Percentiles rank a stretch among this genome's conserved stretches.
phyloP scores from a whole-genome alignment of 2,329 filamentous ascomycete genomes.

The Amesomyces nigricolor region DNA sequence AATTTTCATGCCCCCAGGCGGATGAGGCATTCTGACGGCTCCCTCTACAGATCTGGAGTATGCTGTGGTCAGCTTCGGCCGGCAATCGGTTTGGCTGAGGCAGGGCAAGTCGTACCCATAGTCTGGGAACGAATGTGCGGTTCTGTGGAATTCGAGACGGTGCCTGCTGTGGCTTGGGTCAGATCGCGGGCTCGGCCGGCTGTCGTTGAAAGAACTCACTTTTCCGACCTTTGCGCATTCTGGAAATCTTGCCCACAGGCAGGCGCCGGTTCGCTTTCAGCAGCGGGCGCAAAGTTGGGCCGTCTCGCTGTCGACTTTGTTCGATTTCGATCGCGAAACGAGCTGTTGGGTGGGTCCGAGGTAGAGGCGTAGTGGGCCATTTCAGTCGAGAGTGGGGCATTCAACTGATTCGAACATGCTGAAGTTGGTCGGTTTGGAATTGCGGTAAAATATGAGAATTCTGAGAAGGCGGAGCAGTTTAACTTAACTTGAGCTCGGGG shows the following conservation, averaged over 20 bases:
- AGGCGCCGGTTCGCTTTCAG: not conserved
- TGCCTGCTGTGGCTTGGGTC: conserved; percentile 5
- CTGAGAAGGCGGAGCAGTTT: too few relatives aligned
- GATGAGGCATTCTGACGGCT: conserved; percentile 16
- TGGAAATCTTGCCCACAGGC: conserved; percentile 6
- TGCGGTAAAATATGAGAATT: too few relatives aligned
- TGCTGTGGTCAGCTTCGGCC: conserved; percentile 5
- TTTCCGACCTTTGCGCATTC: conserved; percentile 20
- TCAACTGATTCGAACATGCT: not conserved
- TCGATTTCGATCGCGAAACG: conserved; percentile 4
- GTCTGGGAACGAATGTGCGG: conserved; percentile 23
- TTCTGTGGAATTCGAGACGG: conserved; percentile 19
- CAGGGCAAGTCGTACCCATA: conserved; percentile 22
- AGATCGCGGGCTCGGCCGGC: not conserved
- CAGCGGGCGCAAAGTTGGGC: not conserved
- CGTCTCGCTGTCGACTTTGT: conserved; percentile 5
- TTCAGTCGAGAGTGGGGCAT: conserved; percentile 8
- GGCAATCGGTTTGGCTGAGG: not conserved
- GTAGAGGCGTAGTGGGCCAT: conserved; percentile 2
- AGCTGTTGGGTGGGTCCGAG: conserved; percentile 14
- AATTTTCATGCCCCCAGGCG: not conserved
- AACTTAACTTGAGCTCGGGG: too few relatives aligned
- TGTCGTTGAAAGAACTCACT: conserved; percentile 2
- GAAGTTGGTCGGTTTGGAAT: too few relatives aligned
- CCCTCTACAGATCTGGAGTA: conserved; percentile 19